Percentiles rank a stretch among this genome's conserved stretches.
phyloP scores from a whole-genome alignment of 768 basidiomycete species.

The Porpolomopsis calyptriformis region DNA sequence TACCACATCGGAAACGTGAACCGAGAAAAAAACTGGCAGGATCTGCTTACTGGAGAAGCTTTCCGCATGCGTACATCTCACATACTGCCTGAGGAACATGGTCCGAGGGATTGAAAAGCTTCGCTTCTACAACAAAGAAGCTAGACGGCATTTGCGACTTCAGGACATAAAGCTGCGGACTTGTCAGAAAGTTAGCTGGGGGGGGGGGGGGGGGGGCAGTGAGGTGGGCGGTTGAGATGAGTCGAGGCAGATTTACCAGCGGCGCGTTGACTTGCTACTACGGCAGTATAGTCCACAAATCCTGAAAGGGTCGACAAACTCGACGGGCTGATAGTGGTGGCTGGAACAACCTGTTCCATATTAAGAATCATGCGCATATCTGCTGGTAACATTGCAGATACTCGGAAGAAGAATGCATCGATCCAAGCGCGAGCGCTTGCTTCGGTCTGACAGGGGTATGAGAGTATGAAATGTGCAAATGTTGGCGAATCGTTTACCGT shows the following conservation, averaged over 20 bases:
- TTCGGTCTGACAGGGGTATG: slow-evolving; percentile 4
- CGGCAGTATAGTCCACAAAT: slow-evolving; percentile 4
- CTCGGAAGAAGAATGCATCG: slow-evolving; percentile 7
- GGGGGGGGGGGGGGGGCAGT: no score
- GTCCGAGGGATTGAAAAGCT: slow-evolving; percentile 7
- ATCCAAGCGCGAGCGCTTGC: slow-evolving; percentile 2
- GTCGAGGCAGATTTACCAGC: slow-evolving; percentile 6
- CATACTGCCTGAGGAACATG: slow-evolving; percentile 13
- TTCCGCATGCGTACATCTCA: slow-evolving; percentile 14
- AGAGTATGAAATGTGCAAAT: neutral
- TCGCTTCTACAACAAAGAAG: slow-evolving; percentile 10
- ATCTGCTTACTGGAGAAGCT: slow-evolving; percentile 12
- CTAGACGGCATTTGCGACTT: slow-evolving; percentile 8
- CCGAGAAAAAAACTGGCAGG: slow-evolving; percentile 4
- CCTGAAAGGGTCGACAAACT: slow-evolving; percentile 7
- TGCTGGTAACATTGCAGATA: slow-evolving; percentile 6
- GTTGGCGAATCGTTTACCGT: neutral
- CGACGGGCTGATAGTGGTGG: slow-evolving; percentile 8
- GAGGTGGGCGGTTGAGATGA: neutral
- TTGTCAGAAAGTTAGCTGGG: slow-evolving; percentile 7
- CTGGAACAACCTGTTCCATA: slow-evolving; percentile 8
- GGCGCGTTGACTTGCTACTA: slow-evolving; percentile 2
- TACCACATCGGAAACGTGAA: slow-evolving; percentile 7
- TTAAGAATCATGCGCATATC: slow-evolving; percentile 8
- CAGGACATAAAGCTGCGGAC: slow-evolving; percentile 7